phyloP scores from a whole-genome alignment of 2,329 filamentous ascomycete species.

The Lachnellula arida region DNA sequence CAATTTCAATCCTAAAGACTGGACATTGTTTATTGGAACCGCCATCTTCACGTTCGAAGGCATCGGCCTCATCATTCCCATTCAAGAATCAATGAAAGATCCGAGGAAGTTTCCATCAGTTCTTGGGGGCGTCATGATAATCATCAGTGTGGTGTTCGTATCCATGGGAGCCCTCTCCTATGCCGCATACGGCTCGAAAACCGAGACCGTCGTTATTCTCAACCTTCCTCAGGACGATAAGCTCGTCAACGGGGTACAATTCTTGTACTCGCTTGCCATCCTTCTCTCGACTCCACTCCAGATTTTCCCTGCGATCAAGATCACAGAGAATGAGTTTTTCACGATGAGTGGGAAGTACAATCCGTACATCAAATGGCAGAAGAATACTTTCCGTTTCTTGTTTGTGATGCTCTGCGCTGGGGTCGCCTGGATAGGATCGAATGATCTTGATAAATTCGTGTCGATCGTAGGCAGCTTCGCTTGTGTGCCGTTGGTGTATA shows the following conservation, averaged over 20 bases:
- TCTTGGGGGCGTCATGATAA: conserved; percentile 85
- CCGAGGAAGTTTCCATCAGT: conserved; percentile 88
- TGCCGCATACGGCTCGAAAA: conserved; percentile 90
- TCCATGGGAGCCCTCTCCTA: conserved; percentile 92
- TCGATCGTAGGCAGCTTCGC: conserved; percentile 95
- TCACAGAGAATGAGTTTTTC: conserved; percentile 91
- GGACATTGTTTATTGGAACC: conserved; percentile 97
- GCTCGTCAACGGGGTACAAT: conserved; percentile 91
- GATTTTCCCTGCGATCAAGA: conserved; percentile 96
- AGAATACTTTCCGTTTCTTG: conserved; percentile 94
- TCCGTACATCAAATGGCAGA: conserved; percentile 98
- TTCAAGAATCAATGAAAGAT: conserved; percentile 93
- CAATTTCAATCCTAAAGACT: conserved; percentile 84
- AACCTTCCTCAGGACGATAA: conserved; percentile 95
- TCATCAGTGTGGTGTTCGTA: conserved; percentile 87
- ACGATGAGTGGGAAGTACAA: conserved; percentile 96
- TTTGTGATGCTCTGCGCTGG: conserved; percentile 80
- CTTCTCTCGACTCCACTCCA: conserved; percentile 91
- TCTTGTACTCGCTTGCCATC: conserved; percentile 97
- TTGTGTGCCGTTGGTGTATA: conserved; percentile 93
- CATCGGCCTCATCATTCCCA: conserved; percentile 94
- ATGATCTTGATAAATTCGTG: conserved; percentile 95
- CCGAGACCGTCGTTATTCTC: conserved; percentile 92
- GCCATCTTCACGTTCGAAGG: conserved; percentile 99
- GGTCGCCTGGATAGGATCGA: conserved; percentile 88